phyloP scores from a whole-genome alignment of 2,329 filamentous ascomycete genomes.

The Microcera coccophila region DNA sequence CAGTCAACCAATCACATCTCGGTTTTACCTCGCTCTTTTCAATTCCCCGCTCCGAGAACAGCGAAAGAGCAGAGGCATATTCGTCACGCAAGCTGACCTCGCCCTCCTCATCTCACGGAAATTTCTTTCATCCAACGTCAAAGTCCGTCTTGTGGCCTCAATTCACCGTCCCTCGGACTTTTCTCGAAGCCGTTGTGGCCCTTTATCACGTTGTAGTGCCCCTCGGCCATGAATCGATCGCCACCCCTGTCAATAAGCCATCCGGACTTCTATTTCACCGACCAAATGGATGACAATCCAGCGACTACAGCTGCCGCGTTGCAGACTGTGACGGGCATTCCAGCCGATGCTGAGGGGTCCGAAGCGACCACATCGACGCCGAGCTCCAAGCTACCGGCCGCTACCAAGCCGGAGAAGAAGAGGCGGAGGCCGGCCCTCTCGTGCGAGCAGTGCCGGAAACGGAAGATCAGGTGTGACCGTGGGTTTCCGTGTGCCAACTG shows the following conservation, averaged over 20 bases:
- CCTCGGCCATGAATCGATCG: constrained; percentile 7
- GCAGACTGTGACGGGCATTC: constrained; percentile 1
- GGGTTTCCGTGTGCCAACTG: constrained; percentile 58
- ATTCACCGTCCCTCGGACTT: background rate
- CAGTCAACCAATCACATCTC: background rate
- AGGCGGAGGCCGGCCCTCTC: constrained; percentile 43
- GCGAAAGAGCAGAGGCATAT: too few relatives aligned
- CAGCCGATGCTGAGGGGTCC: background rate
- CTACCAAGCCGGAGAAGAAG: constrained; percentile 32
- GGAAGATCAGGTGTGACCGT: constrained; percentile 61
- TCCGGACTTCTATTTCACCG: constrained; percentile 3
- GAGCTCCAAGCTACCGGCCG: background rate
- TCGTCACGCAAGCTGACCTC: background rate
- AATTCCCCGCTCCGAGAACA: background rate
- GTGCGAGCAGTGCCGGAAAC: constrained; percentile 54
- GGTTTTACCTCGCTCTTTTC: background rate
- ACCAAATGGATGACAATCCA: background rate
- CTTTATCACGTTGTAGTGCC: background rate
- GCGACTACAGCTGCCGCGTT: background rate
- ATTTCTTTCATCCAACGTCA: background rate
- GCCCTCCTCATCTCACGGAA: background rate
- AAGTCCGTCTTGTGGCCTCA: background rate
- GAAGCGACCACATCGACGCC: background rate
- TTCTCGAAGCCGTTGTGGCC: background rate
- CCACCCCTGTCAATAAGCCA: constrained; percentile 9